Conservation (phyloP, 1,139 yeast genomes). For the Suhomyces terraborum region DNA sequence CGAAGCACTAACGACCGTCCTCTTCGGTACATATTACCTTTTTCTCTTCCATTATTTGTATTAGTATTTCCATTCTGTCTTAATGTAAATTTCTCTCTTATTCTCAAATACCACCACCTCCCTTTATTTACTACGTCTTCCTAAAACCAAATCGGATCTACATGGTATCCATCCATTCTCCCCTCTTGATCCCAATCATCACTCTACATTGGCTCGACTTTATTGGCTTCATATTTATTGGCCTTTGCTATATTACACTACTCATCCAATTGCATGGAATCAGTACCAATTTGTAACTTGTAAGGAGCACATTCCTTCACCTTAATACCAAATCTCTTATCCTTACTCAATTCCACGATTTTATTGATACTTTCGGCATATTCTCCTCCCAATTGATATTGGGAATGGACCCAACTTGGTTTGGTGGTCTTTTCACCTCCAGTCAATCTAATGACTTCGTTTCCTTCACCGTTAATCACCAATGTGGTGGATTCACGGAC, state of each 20-base stretch:
- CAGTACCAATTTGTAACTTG: slow-evolving; percentile 31
- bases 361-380: slow-evolving; percentile 53
- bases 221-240: slow-evolving; percentile 2
- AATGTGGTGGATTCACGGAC: slow-evolving; percentile 83
- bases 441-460: slow-evolving; percentile 71
- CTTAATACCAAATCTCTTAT: slow-evolving; percentile 65
- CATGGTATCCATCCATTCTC: neutral
- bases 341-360: slow-evolving; percentile 60
- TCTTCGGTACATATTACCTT: too few species aligned
- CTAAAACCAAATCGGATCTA: too few species aligned
- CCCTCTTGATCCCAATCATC: too few species aligned
- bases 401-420: slow-evolving; percentile 88
- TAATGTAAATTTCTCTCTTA: too few species aligned
- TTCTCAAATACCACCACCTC: too few species aligned
- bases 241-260: slow-evolving; percentile 10
- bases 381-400: slow-evolving; percentile 52
- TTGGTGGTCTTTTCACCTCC: slow-evolving; percentile 70
- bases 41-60: too few species aligned
- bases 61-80: too few species aligned
- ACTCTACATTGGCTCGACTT: neutral
- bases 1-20: too few species aligned
- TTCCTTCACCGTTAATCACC: slow-evolving; percentile 29
- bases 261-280: slow-evolving; percentile 37
- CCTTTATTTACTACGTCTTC: too few species aligned
- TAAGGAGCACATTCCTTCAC: slow-evolving; percentile 64